Percentiles rank a stretch among this genome's conserved stretches.
These are phyloP conservation scores for Cordyceps tenuipes DNA, from an alignment of 2,329 filamentous ascomycete genomes.

Conservation along the genomic window DNA sequence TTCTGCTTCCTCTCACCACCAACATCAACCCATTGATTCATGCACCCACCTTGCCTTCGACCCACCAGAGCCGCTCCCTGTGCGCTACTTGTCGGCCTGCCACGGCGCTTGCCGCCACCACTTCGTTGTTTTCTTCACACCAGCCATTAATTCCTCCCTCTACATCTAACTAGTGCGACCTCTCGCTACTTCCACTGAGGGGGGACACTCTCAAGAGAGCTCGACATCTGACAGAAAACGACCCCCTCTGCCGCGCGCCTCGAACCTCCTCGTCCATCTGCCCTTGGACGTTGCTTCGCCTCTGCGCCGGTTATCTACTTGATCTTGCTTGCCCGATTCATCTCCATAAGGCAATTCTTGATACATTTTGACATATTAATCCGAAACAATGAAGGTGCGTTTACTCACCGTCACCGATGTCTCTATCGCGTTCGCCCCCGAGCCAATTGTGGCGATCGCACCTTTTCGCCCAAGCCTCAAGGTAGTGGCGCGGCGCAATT, in stretches of 20 bases:
- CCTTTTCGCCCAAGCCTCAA: not conserved
- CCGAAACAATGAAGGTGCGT: constrained; percentile 5
- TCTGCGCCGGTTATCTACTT: not conserved
- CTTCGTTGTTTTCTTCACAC: not conserved
- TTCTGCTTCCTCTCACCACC: not conserved
- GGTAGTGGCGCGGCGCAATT: not conserved
- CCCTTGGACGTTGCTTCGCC: not conserved
- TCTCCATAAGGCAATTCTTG: not conserved
- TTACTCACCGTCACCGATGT: not conserved
- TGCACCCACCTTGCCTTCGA: not conserved
- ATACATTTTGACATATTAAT: not conserved
- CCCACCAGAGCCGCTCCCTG: constrained; percentile 3
- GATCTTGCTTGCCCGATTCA: not conserved
- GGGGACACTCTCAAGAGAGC: not conserved
- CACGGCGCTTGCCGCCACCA: constrained; percentile 8
- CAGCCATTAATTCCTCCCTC: not conserved
- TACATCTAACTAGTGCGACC: not conserved
- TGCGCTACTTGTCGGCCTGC: constrained; percentile 3
- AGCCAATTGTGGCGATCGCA: not conserved
- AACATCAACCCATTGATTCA: not conserved
- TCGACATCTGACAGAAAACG: not conserved
- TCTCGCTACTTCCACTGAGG: not conserved
- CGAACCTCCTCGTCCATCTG: not conserved
- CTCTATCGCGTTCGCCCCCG: not conserved
- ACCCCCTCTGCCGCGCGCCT: not conserved